Conservation (phyloP, 495 filamentous ascomycete species). For the Symbiotaphrina buchneri region DNA sequence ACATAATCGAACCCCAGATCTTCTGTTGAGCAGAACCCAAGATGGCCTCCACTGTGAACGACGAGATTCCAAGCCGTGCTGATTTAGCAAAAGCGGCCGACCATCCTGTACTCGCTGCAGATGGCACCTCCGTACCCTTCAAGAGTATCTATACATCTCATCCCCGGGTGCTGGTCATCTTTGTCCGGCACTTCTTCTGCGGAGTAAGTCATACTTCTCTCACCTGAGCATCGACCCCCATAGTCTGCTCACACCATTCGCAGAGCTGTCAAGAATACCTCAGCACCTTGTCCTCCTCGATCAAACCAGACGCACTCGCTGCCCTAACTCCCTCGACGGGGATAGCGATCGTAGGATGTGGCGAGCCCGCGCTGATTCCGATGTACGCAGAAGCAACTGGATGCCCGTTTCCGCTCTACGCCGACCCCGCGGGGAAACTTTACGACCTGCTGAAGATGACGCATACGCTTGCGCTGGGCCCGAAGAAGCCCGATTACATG, state of each 20-base stretch:
- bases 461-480: slow-evolving; percentile 34
- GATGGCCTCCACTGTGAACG: no score
- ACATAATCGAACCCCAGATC: no score
- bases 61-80: slow-evolving; percentile 2
- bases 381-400: slow-evolving; percentile 36
- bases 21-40: no score
- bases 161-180: slow-evolving; percentile 51
- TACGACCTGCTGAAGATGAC: slow-evolving; percentile 56
- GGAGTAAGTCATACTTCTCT: slow-evolving; percentile 30
- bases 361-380: slow-evolving; percentile 46
- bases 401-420: slow-evolving; percentile 64
- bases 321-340: slow-evolving; percentile 32
- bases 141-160: slow-evolving; percentile 39
- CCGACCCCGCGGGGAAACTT: slow-evolving; percentile 46
- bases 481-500: slow-evolving; percentile 40
- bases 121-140: slow-evolving; percentile 40
- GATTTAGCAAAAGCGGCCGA: slow-evolving; percentile 9
- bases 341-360: slow-evolving; percentile 59
- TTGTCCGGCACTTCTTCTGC: slow-evolving; percentile 81
- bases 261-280: slow-evolving; percentile 60
- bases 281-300: slow-evolving; percentile 31
- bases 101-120: slow-evolving; percentile 35
- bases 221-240: background rate
- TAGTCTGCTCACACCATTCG: background rate
- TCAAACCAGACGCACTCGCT: slow-evolving; percentile 29